A percentile compares a stretch with the other conserved stretches of the same genome.
Conservation (phyloP, 192 early-diverging fungal genomes). For the Gigaspora rosea region DNA sequence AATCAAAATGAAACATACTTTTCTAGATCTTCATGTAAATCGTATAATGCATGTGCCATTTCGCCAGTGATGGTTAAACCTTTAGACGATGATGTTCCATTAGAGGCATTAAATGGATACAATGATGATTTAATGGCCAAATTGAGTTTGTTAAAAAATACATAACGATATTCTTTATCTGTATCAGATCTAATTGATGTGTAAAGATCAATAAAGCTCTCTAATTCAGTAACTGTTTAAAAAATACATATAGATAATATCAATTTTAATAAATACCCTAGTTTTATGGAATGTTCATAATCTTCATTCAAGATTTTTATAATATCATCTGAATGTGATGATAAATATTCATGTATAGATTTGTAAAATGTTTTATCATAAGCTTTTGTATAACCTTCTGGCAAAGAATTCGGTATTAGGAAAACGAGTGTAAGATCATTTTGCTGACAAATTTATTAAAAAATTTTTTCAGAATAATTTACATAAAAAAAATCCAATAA, state of each 20-base stretch:
- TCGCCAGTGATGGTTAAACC: slow-evolving; percentile 48
- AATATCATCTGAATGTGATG: slow-evolving; percentile 4
- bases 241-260: no score
- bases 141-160: slow-evolving; percentile 54
- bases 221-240: no score
- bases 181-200: background rate
- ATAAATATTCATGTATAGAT: slow-evolving; percentile 17
- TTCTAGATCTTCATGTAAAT: slow-evolving; percentile 59
- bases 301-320: slow-evolving; percentile 19
- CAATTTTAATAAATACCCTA: no score
- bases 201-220: background rate
- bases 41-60: slow-evolving; percentile 51
- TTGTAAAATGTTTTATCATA: slow-evolving; percentile 1
- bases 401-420: slow-evolving; percentile 6
- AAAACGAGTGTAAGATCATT: slow-evolving; percentile 22
- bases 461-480: background rate
- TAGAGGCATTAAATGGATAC: slow-evolving; percentile 22
- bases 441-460: slow-evolving; percentile 8
- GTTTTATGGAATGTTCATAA: slow-evolving; percentile 16
- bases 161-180: slow-evolving; percentile 49
- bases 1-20: slow-evolving; percentile 29
- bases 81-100: slow-evolving; percentile 27
- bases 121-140: slow-evolving; percentile 53
- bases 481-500: background rate
- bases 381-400: background rate